Evolutionary conservation across 2,329 filamentous ascomycete genomes (phyloP).

Genomic region (Venturia asperata): DNA sequence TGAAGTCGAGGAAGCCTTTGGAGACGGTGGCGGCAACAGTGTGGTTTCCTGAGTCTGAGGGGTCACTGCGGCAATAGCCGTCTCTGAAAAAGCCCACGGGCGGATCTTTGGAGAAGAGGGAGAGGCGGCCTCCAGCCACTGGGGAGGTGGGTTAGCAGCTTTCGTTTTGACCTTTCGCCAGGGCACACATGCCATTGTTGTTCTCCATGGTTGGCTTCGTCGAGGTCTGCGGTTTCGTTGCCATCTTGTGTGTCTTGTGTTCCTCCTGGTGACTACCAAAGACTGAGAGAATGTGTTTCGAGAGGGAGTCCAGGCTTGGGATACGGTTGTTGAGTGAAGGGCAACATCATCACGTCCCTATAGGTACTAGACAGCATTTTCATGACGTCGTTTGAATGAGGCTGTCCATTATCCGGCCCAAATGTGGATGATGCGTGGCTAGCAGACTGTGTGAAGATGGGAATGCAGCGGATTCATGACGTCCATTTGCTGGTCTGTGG

Average conservation of each 20-base stretch:
- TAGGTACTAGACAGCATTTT: not conserved
- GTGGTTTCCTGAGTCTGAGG: conserved; percentile 5
- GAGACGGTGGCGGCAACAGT: conserved; percentile 3
- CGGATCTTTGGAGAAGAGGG: conserved; percentile 10
- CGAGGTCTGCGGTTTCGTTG: not conserved
- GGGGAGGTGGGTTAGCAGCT: not conserved
- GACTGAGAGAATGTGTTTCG: not conserved
- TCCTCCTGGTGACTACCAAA: not conserved
- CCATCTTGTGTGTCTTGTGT: not conserved
- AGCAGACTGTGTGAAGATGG: not conserved
- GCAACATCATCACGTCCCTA: not conserved
- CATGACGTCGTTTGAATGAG: not conserved
- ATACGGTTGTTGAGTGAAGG: not conserved
- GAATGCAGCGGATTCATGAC: not conserved
- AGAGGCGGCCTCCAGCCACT: conserved; percentile 4
- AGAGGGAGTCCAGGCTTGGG: not conserved
- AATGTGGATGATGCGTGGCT: not conserved
- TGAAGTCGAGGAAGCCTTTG: conserved; percentile 13
- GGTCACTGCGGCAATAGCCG: conserved; percentile 13
- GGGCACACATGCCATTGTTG: not conserved
- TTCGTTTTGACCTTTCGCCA: no score
- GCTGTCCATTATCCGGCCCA: not conserved
- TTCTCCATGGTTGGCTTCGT: conserved; percentile 1
- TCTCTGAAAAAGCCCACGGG: not conserved
- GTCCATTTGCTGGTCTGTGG: not conserved